Base-by-base conservation (phyloP, 345 rosid genomes). In the Eucalyptus urophylla region DNA sequence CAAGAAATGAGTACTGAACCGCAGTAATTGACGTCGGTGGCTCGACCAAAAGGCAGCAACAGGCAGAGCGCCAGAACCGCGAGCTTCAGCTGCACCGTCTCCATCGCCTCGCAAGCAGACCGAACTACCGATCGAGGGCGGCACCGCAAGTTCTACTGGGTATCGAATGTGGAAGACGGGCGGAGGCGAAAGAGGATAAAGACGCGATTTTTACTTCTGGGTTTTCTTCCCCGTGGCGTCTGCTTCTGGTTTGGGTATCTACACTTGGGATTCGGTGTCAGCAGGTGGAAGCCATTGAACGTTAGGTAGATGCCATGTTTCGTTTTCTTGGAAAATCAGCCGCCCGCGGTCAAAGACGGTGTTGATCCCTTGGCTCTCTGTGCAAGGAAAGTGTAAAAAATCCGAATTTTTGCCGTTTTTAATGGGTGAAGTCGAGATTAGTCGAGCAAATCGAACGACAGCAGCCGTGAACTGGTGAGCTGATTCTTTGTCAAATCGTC, bases 21-120 rank as follows among this genome's bases (percentile, higher is more conserved):
- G 91, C 95, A 93, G 92, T 93, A 93, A n/a, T 80, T 86, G 87
- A 92, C 89, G 33, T 93, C 92, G 86, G 92, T 86, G 53, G 92
- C 94, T 51, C 43, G 90, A 45, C 49, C 86, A 45, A 87, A 22
- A 47, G 87, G 86, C 58, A 92, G 91, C 33, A 92, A 37, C 87
- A 93, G 87, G 90, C 88, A 91, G 33, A 92, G 67, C 11, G 91
- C 56, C 49, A 92, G 56, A 45, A 86, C 88, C 50, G 51, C 62
- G 65, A 89, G 85, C 88, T 50, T 86, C 60, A 86, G 49, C 65
- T 29, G 88, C 88, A 25, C 33, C 90, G 50, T 86, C 50, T 86
- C 80, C 60, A 27, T 69, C 43, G 44, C 8, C 21, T 29, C 54
- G 44, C 50, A 31, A 54, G 47, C 47, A 67, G n/a, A 24, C 27